Evolutionary conservation across 768 basidiomycete genomes (phyloP), one percentile per base, ranked within the genome.

Genomic region (Xerocomus brunneocitrinus): DNA sequence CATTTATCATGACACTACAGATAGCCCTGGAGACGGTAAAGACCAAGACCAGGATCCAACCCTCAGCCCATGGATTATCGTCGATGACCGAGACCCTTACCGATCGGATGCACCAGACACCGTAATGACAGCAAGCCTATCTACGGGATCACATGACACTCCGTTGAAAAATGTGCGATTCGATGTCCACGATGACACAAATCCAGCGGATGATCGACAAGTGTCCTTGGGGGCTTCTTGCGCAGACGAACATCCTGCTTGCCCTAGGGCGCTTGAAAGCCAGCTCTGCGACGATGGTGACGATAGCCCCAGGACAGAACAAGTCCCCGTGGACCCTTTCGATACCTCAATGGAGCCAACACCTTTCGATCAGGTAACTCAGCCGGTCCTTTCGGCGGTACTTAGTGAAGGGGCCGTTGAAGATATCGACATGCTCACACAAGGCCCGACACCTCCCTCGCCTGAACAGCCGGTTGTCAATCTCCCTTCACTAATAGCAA

Each of bases 401-500:
- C 31, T 19, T 14, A 2, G n/a, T 3, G 39, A 42, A 28, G 34
- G 36, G 7, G 24, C 1, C 22, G 9, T 14, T 12, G 42, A 46
- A 24, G 46, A 38, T 32, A 51, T 39, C 12, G 45, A 39, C 14
- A 3, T 16, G 10, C 13, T 46, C 35, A 25, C 5, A 2, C 46
- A 47, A 39, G 4, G 3, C 5, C 39, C 25, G 9, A 43, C 44
- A 7, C 44, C 47, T 31, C 47, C 38, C 3, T 44, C 28, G 2
- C 13, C 25, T 8, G 25, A 1, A 32, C 10, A 31, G 7, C 58
- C 47, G 22, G 41, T 53, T 16, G 47, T 62, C 13, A 57, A 62
- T n/a, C 58, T 62, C 42, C 61, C 61, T 5, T 52, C 48, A 7
- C 7, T 44, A n/a, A n/a, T 49, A n/a, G 8, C 24, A 5, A 38